These are phyloP conservation scores for Hymenoscyphus albidus DNA, from an alignment of 2,329 filamentous ascomycete species.

Conservation along the genomic window DNA sequence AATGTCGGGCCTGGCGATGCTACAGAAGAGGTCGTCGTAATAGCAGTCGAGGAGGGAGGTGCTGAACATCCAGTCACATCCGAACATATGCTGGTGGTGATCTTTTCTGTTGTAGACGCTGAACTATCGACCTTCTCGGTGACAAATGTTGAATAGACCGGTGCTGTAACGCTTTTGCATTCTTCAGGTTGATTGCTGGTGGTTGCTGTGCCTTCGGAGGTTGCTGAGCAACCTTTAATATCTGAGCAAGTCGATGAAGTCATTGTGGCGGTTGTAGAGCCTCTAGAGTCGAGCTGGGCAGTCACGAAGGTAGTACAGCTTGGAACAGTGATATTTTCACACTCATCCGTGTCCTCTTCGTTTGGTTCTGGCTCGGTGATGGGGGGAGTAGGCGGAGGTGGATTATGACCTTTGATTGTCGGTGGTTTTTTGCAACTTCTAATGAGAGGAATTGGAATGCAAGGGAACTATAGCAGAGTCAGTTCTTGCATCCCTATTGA, in stretches of 20 bases:
- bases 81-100: not conserved
- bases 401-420: not conserved
- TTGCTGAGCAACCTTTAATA: constrained; percentile 1
- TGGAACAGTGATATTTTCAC: constrained; percentile 3
- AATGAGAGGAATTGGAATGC: constrained; percentile 5
- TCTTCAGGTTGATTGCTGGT: not conserved
- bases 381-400: not conserved
- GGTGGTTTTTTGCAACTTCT: constrained; percentile 6
- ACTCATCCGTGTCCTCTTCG: constrained; percentile 5
- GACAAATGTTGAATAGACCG: constrained; percentile 1
- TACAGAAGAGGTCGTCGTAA: not conserved
- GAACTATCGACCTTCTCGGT: not conserved
- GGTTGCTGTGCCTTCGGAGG: not conserved
- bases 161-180: not conserved
- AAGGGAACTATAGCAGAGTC: not conserved
- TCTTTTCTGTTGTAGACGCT: not conserved
- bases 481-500: not conserved
- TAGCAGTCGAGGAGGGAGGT: not conserved
- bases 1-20: not conserved
- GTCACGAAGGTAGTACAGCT: constrained; percentile 5
- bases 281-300: not conserved
- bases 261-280: not conserved
- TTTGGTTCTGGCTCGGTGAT: not conserved
- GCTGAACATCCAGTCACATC: not conserved
- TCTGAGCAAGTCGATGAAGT: not conserved